Evolutionary conservation across 805 yeast genomes (phyloP).

Genomic region (Kodamaea kaohsiungensis): DNA sequence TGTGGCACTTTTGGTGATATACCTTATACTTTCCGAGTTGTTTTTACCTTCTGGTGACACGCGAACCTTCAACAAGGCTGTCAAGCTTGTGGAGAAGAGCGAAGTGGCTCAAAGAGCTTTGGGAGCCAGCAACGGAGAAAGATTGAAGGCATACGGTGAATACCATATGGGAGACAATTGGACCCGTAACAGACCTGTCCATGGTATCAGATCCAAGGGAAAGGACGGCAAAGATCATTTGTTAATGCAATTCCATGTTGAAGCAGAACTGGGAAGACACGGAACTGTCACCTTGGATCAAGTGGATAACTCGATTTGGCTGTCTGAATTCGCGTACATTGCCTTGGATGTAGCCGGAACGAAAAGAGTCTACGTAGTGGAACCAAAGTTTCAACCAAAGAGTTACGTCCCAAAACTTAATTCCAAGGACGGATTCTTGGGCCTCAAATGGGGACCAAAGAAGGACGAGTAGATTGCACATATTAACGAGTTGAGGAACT

Average conservation of each 20-base stretch:
- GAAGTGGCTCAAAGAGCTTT: constrained; percentile 57
- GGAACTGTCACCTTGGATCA: constrained; percentile 84
- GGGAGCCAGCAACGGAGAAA: constrained; percentile 52
- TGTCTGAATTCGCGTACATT: constrained; percentile 69
- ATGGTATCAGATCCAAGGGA: constrained; percentile 64
- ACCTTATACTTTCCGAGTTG: constrained; percentile 75
- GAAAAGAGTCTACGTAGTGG: constrained; percentile 66
- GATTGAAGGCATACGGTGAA: constrained; percentile 85
- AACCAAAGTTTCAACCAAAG: constrained; percentile 53
- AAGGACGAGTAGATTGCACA: constrained; percentile 35
- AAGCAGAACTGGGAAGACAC: constrained; percentile 57
- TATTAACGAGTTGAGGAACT: background rate
- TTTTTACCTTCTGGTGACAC: constrained; percentile 92
- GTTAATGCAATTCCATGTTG: constrained; percentile 84
- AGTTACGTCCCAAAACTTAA: constrained; percentile 39
- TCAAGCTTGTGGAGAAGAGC: constrained; percentile 71
- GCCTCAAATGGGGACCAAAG: constrained; percentile 86
- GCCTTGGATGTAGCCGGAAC: constrained; percentile 76
- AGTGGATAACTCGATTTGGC: constrained; percentile 62
- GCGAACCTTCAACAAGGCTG: constrained; percentile 84
- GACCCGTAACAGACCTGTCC: constrained; percentile 86
- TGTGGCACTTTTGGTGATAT: constrained; percentile 65
- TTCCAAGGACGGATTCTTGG: constrained; percentile 63
- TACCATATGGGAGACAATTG: constrained; percentile 62
- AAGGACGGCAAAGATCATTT: constrained; percentile 79